Evolutionary conservation across 2,329 filamentous ascomycete species (phyloP).

Genomic region (Pseudopyricularia cyperi): DNA sequence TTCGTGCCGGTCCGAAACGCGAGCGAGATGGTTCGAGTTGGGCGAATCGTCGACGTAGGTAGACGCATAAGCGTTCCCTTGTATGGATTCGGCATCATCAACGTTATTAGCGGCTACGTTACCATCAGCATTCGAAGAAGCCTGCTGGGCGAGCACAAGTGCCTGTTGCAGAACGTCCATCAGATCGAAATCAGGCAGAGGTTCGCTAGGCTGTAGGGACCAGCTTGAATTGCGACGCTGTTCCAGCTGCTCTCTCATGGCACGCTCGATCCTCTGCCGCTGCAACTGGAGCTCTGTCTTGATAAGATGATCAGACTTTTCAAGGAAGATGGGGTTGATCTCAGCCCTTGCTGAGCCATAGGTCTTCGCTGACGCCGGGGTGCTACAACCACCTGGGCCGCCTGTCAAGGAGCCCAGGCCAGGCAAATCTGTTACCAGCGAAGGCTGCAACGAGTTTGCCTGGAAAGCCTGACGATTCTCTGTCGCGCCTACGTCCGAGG

Average conservation of each 20-base stretch:
- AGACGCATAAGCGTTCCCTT: slow-evolving; percentile 93
- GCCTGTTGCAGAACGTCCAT: slow-evolving; percentile 61
- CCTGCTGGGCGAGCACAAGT: slow-evolving; percentile 56
- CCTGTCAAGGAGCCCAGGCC: slow-evolving; percentile 8
- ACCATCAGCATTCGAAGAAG: slow-evolving; percentile 43
- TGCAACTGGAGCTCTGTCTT: slow-evolving; percentile 71
- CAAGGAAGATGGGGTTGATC: slow-evolving; percentile 71
- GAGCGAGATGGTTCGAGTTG: slow-evolving; percentile 34
- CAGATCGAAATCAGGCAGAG: slow-evolving; percentile 53
- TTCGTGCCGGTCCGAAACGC: slow-evolving; percentile 31
- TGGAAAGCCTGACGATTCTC: slow-evolving; percentile 21
- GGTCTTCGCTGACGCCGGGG: slow-evolving; percentile 14
- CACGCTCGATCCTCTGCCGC: slow-evolving; percentile 67
- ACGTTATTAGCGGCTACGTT: slow-evolving; percentile 33
- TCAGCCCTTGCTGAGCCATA: slow-evolving; percentile 43
- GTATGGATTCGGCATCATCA: slow-evolving; percentile 62
- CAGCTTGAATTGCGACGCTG: slow-evolving; percentile 36
- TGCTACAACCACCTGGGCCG: slow-evolving; percentile 5
- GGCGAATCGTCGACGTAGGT: slow-evolving; percentile 81
- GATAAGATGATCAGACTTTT: slow-evolving; percentile 75
- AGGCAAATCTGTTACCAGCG: slow-evolving; percentile 11
- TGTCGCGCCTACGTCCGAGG: slow-evolving; percentile 5
- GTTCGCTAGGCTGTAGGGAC: slow-evolving; percentile 30
- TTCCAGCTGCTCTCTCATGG: slow-evolving; percentile 65
- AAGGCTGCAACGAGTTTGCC: slow-evolving; percentile 21